Evolutionary conservation across 2,329 filamentous ascomycete species (phyloP), one percentile per base, ranked within the genome.

Genomic region (Aspergillus piperis): DNA sequence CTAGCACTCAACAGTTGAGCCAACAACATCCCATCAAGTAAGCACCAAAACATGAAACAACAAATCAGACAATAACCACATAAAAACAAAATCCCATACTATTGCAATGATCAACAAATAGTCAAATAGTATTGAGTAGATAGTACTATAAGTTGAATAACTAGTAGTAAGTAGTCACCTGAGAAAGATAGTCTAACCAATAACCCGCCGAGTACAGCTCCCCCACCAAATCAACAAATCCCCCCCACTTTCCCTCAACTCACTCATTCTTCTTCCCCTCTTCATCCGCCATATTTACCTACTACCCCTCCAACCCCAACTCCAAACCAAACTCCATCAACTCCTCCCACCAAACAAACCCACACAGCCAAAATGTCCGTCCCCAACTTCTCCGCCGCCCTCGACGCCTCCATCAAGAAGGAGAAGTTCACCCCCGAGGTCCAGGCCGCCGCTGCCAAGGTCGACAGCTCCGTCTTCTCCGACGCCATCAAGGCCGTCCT

Each of bases 361-460:
- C 19, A 7, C 25, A 21, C 19, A 57, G 23, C 8, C 60, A 73
- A 57, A 56, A 74, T 74, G 72, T 64, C 71, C 50, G 63, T 71
- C 51, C 52, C 68, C 49, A 49, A 59, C 56, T 74, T 72, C 67
- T 60, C 67, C 60, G 57, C 64, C 50, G 67, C 65, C 64, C 67
- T 74, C 55, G 62, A 67, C 52, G 56, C 65, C 54, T 63, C 71
- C 32, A 36, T 58, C 68, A 73, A 57, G 65, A 61, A 58, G 69
- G 68, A 44, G 64, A 70, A 72, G 53, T 73, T 64, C 68, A 64
- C 68, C 57, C n/a, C 67, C 60, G 65, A 68, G 5, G 68, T 74
- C 41, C 72, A 74, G 47, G 48, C 61, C 41, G 66, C 68, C 44
- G 70, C 71, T 50, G 44, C 51, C 7, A 64, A 61, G 36, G 67